Conservation (phyloP, 225 moss, liverwort and hornwort species). For the Rhytidiadelphus loreus region DNA sequence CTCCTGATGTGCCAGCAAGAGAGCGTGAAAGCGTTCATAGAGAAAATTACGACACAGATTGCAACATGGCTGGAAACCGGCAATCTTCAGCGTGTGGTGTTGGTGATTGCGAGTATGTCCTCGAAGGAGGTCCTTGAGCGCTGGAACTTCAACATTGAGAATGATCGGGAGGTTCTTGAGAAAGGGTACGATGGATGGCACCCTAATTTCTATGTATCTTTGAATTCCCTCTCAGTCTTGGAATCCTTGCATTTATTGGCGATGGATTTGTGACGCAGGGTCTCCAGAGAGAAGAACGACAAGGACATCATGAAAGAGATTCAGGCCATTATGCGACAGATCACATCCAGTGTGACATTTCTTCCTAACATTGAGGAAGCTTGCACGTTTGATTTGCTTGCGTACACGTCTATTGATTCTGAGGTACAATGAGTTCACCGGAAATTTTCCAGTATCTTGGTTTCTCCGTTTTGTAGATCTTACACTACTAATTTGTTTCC, state of each 20-base stretch:
- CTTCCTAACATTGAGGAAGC: conserved; percentile 92
- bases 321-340: conserved; percentile 91
- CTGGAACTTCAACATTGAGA: conserved; percentile 94
- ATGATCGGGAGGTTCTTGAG: conserved; percentile 68
- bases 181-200: conserved; percentile 43
- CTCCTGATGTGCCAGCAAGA: conserved; percentile 83
- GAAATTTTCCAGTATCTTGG: background rate
- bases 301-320: conserved; percentile 96
- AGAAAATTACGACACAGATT: conserved; percentile 73
- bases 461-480: background rate
- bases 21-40: conserved; percentile 71
- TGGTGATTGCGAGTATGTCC: conserved; percentile 70
- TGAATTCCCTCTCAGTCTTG: background rate
- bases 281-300: conserved; percentile 62
- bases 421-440: conserved; percentile 3
- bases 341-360: conserved; percentile 84
- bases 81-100: conserved; percentile 71
- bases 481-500: background rate
- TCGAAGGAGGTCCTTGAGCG: conserved; percentile 86
- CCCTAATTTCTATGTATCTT: background rate
- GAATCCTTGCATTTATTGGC: background rate
- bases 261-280: conserved; percentile 17
- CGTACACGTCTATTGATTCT: conserved; percentile 73
- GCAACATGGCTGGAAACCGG: conserved; percentile 90
- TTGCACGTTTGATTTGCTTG: conserved; percentile 91